Evolutionary conservation across 176 grass and related monocot genomes (phyloP).

Genomic region (Tuctoria greenei): DNA sequence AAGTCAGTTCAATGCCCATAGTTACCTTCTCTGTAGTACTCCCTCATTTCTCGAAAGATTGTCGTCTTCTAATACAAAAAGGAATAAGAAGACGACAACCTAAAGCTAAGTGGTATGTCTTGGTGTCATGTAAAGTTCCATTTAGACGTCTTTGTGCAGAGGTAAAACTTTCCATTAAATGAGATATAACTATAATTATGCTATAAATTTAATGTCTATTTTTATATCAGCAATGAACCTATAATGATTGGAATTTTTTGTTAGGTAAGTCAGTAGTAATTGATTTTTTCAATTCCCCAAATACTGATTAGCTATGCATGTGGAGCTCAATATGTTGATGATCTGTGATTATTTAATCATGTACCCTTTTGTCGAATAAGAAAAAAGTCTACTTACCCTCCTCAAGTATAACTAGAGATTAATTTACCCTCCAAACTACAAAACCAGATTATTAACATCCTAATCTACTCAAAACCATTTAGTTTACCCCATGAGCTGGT

Average conservation of each 20-base stretch:
- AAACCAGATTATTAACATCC: no score
- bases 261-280: slow-evolving; percentile 15
- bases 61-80: no score
- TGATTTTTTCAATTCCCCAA: not conserved
- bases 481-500: no score
- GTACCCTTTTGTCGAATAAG: slow-evolving; percentile 2
- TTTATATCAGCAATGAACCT: not conserved
- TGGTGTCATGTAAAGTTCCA: not conserved
- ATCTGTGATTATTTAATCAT: not conserved
- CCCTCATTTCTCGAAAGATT: no score
- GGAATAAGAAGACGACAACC: no score
- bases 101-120: slow-evolving; percentile 1
- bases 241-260: slow-evolving; percentile 4
- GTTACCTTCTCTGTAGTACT: slow-evolving; percentile 15
- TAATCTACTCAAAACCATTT: no score
- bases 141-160: not conserved
- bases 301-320: slow-evolving; percentile 14
- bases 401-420: no score
- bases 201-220: not conserved
- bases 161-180: not conserved
- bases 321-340: slow-evolving; percentile 19
- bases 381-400: no score
- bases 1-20: not conserved
- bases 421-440: no score
- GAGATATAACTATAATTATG: no score